Percentiles rank a stretch among this genome's conserved stretches.
phyloP scores from a whole-genome alignment of 768 basidiomycete genomes.

The Suillus bovinus region DNA sequence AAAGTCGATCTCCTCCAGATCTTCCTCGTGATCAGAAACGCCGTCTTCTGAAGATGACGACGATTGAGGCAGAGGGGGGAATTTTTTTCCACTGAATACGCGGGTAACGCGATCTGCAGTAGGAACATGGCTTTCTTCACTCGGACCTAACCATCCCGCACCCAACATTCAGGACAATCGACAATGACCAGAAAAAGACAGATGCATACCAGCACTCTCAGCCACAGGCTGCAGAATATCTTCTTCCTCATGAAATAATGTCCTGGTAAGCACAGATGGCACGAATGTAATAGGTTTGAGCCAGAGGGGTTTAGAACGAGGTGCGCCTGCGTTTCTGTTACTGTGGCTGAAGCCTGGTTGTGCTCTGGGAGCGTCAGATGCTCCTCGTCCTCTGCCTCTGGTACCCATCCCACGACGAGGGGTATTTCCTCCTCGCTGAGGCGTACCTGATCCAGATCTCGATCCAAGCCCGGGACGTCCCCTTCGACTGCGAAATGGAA shows the following conservation, averaged over 20 bases:
- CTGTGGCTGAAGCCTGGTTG: slow-evolving; percentile 13
- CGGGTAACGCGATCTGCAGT: slow-evolving; percentile 68
- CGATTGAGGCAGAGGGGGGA: slow-evolving; percentile 17
- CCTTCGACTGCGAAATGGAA: slow-evolving; percentile 11
- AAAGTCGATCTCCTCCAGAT: slow-evolving; percentile 66
- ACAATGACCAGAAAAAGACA: slow-evolving; percentile 2
- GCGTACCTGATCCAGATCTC: slow-evolving; percentile 7
- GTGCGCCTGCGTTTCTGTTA: slow-evolving; percentile 36
- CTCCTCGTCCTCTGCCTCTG: slow-evolving; percentile 25
- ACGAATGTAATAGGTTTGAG: slow-evolving; percentile 74
- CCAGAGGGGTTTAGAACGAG: slow-evolving; percentile 56
- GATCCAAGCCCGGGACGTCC: slow-evolving; percentile 15
- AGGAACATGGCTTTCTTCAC: slow-evolving; percentile 57
- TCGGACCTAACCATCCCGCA: slow-evolving; percentile 27
- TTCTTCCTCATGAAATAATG: slow-evolving; percentile 56
- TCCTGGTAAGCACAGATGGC: slow-evolving; percentile 49
- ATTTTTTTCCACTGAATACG: slow-evolving; percentile 51
- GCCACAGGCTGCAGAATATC: slow-evolving; percentile 58
- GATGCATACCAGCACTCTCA: slow-evolving; percentile 51
- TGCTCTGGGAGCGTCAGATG: slow-evolving; percentile 4
- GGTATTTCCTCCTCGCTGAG: neutral
- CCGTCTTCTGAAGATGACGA: slow-evolving; percentile 33
- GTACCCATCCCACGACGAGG: slow-evolving; percentile 13
- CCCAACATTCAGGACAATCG: slow-evolving; percentile 7
- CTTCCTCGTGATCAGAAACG: slow-evolving; percentile 28